Evolutionary conservation across 306 rosid species (phyloP), one percentile per base, ranked within the genome.

Genomic region (Lupinus albus): DNA sequence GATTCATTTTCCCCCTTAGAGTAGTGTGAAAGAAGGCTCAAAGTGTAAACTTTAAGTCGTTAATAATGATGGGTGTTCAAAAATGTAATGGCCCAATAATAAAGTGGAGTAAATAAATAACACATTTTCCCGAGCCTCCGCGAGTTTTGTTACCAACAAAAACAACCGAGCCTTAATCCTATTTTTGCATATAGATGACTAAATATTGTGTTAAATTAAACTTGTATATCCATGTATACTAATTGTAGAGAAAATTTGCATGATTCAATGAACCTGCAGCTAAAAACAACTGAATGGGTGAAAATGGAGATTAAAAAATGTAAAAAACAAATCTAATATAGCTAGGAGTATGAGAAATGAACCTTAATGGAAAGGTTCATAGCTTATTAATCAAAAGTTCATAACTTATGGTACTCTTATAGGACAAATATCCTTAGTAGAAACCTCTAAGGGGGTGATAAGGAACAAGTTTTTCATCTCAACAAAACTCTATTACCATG

Each of bases 181-280:
- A n/a, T n/a, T n/a, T n/a, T n/a, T n/a, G n/a, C n/a, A 53, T 55
- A 70, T 57, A 56, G 72, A 50, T 42, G 71, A 76, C 70, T 70
- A 62, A 70, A 25, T 42, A 64, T 55, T 54, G 32, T 36, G 49
- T 47, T 77, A 56, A 55, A 11, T 67, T 52, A 46, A 67, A 57
- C 79, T 69, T 55, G 73, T 82, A 68, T 76, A 74, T 76, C 83
- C 77, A 76, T 77, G 82, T 76, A 68, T 78, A 66, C 55, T 71
- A 72, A 82, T 81, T 80, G 74, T 76, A 83, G 82, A 78, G 44
- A 20, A 72, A 81, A 71, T 80, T 77, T 72, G 74, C 82, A 75
- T 52, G 70, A 71, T 74, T 53, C 82, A 77, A 68, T 25, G 77
- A 70, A 57, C 80, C 76, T 72, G 76, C 78, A 30, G 80, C 84